phyloP scores from a whole-genome alignment of 2,329 filamentous ascomycete genomes.

The Calonectria crousiana region DNA sequence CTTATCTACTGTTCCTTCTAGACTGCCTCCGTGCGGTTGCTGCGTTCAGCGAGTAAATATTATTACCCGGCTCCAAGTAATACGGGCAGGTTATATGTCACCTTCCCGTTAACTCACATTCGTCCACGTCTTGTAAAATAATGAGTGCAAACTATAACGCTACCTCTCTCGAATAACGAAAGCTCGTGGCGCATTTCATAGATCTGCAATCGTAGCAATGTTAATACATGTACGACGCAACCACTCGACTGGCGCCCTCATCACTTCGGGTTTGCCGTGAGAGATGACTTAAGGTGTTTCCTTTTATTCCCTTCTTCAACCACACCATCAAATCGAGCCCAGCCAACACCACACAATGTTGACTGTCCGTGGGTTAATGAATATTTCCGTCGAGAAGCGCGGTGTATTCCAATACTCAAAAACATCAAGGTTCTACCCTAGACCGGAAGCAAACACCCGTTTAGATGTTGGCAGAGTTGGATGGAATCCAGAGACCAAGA shows the following conservation, averaged over 20 bases:
- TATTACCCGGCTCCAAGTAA: not conserved
- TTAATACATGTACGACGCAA: not conserved
- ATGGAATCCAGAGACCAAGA: slow-evolving; percentile 2
- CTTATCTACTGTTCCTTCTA: not conserved
- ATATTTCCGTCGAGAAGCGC: not conserved
- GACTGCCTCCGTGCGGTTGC: not conserved
- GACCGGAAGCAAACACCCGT: not conserved
- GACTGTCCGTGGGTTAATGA: not conserved
- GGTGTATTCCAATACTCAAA: not conserved
- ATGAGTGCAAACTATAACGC: too few species aligned
- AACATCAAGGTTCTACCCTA: slow-evolving; percentile 4
- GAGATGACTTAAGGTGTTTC: not conserved
- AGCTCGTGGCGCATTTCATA: not conserved
- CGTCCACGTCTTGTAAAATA: not conserved
- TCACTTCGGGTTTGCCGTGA: not conserved
- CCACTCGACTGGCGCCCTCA: not conserved
- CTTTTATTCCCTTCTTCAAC: not conserved
- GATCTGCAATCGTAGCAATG: not conserved
- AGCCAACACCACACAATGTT: not conserved
- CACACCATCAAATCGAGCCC: not conserved
- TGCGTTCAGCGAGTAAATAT: not conserved
- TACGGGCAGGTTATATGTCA: not conserved
- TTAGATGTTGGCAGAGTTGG: not conserved
- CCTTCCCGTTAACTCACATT: not conserved
- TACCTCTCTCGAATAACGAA: not conserved